Base-by-base conservation (phyloP, 371 early-diverging fungal species). In the Circinella minor region DNA sequence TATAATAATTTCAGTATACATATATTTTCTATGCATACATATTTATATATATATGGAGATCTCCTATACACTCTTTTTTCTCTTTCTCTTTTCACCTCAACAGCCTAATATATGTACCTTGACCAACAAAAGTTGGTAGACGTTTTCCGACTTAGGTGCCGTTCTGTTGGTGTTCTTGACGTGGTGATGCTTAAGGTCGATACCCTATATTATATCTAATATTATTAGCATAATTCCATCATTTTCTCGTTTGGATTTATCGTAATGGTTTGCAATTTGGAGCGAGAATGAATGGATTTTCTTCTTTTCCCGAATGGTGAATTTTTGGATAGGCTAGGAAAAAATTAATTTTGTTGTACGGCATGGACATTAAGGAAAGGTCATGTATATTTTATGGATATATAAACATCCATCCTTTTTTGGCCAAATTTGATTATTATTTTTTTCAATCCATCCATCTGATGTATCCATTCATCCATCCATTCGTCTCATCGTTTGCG, bases 181-280 rank as follows among this genome's bases (percentile, higher is more conserved):
- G 93, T 98, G 97, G 88, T 96, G 94, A 84, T 94, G 93, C 85
- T 90, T 90, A 77, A 95, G 88, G 89, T 97, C 97, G 88, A 96
- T 94, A 94, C 96, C 98, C 98, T 94, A 74, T 34, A 64, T 14
- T 13, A 3, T 3, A 20, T 8, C 8, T 17, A 51, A 51, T 51
- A 8, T 13, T 51, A 15, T 43, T 43, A 51, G 17, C 51, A 51
- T 51, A 51, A 51, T 43, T 43, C 43, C 43, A 15, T 47, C n/a
- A 51, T 51, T 51, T 51, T 51, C 43, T 51, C 15, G 8, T 51
- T 51, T 51, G 51, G 8, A 13, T 17, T 15, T 51, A 13, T 51
- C 15, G 15, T 47, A 47, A 47, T 47, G 47, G 47, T 51, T 51
- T 51, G 51, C 51, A n/a, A 13, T 4, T 51, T 51, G 14, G 15